Evolutionary conservation across 2,329 filamentous ascomycete species (phyloP).

Genomic region (Pyrenochaeta sp.): DNA sequence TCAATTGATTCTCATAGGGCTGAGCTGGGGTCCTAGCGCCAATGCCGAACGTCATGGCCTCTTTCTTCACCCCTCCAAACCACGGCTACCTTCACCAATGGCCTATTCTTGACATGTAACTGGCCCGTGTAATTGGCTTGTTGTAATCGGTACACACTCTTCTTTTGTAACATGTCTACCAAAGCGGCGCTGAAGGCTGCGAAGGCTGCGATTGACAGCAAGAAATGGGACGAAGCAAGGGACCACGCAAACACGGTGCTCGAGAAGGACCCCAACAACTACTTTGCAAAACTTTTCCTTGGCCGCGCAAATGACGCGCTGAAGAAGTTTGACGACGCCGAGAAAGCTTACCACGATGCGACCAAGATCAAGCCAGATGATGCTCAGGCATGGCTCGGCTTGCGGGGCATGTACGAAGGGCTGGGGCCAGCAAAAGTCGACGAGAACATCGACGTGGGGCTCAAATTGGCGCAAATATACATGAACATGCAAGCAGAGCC

Average conservation of each 20-base stretch:
- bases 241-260: conserved; percentile 73
- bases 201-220: conserved; percentile 76
- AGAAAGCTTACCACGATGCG: conserved; percentile 77
- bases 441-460: conserved; percentile 75
- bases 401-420: conserved; percentile 85
- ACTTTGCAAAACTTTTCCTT: conserved; percentile 88
- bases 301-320: conserved; percentile 85
- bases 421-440: conserved; percentile 73
- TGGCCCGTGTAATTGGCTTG: no score
- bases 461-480: conserved; percentile 78
- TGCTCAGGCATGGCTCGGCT: conserved; percentile 87
- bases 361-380: conserved; percentile 76
- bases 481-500: conserved; percentile 50
- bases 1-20: conserved; percentile 38
- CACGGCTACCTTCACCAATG: conserved; percentile 27
- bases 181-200: conserved; percentile 85
- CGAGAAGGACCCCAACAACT: conserved; percentile 76
- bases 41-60: conserved; percentile 33
- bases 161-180: conserved; percentile 45
- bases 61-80: conserved; percentile 17
- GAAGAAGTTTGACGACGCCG: conserved; percentile 73
- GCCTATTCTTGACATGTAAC: conserved; percentile 26
- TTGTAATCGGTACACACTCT: no score
- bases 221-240: conserved; percentile 79
- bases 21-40: conserved; percentile 30